Conservation (phyloP, 441 rosid genomes). For the Eutrema salsugineum region DNA sequence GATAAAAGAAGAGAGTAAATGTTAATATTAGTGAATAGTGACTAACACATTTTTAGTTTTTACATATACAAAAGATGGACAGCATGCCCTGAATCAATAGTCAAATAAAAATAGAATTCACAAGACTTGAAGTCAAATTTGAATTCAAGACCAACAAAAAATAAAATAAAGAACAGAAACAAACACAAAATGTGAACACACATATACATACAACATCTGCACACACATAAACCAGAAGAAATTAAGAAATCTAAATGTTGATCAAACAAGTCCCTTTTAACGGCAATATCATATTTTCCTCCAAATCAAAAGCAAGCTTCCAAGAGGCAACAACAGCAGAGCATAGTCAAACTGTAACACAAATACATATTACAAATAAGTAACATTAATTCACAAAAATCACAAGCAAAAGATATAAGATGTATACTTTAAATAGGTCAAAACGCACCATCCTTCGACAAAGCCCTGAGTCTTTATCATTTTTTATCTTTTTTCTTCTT, state of each 20-base stretch:
- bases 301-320: conserved; percentile 65
- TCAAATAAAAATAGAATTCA: background rate
- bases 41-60: background rate
- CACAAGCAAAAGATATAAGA: too few species aligned
- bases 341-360: conserved; percentile 61
- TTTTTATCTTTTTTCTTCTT: conserved; percentile 27
- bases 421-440: background rate
- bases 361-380: background rate
- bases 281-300: conserved; percentile 4
- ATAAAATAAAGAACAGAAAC: background rate
- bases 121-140: background rate
- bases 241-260: background rate
- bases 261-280: conserved; percentile 4
- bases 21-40: too few species aligned
- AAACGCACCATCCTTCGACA: conserved; percentile 63
- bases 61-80: background rate
- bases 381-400: background rate
- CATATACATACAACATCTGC: conserved; percentile 6
- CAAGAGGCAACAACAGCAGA: conserved; percentile 73
- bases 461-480: conserved; percentile 49
- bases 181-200: conserved; percentile 16
- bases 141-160: background rate
- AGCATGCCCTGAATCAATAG: background rate
- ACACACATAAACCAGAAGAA: background rate
- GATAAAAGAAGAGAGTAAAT: too few species aligned